These are phyloP conservation scores for Agarophyton chilense DNA, from an alignment of 23 red algal species.

Conservation along the genomic window DNA sequence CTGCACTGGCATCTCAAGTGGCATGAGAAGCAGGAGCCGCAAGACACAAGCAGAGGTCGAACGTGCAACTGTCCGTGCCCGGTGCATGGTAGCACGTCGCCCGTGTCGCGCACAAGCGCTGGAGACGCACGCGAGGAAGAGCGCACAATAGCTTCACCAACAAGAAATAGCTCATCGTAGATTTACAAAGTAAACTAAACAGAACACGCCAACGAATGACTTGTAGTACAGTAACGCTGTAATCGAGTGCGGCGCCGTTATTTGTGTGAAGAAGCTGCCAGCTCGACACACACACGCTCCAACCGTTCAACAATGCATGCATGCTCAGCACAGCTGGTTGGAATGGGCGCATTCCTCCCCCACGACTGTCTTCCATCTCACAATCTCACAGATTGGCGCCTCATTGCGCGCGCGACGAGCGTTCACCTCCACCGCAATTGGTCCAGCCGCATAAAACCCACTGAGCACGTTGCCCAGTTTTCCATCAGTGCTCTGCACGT, in stretches of 20 bases:
- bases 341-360: neutral
- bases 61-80: constrained; percentile 10
- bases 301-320: constrained; percentile 16
- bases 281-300: too few relatives aligned
- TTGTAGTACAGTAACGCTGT: neutral
- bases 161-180: too few relatives aligned
- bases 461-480: too few relatives aligned
- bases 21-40: constrained; percentile 22
- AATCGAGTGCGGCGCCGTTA: too few relatives aligned
- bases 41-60: neutral
- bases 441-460: too few relatives aligned
- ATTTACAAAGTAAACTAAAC: too few relatives aligned
- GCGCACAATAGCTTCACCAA: neutral
- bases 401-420: too few relatives aligned
- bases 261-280: neutral
- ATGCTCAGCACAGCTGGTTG: neutral
- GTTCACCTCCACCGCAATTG: too few relatives aligned
- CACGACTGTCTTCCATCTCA: too few relatives aligned
- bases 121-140: neutral
- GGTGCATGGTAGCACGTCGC: neutral
- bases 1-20: constrained; percentile 29
- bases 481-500: too few relatives aligned
- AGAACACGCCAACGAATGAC: too few relatives aligned
- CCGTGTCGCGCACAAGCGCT: neutral
- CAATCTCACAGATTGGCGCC: too few relatives aligned